These are phyloP conservation scores for Capsella bursapastoris DNA, from an alignment of 345 rosid species.

Conservation along the genomic window DNA sequence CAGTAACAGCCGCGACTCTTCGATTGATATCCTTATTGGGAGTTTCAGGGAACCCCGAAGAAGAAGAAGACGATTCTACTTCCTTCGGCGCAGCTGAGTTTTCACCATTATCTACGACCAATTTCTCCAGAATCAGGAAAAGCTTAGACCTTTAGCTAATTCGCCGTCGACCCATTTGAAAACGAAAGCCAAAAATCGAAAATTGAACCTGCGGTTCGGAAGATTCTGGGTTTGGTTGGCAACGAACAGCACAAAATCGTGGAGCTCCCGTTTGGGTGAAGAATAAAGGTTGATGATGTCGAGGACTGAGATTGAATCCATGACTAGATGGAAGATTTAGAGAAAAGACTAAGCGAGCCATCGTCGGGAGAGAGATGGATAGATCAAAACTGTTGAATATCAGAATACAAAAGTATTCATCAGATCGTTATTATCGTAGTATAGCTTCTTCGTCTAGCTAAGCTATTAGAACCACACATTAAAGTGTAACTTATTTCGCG, in stretches of 20 bases:
- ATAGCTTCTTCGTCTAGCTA: constrained; percentile 26
- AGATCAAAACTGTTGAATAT: not conserved
- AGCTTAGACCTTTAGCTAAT: constrained; percentile 7
- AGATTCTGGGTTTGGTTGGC: constrained; percentile 41
- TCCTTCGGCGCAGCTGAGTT: constrained; percentile 14
- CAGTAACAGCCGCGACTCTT: constrained; percentile 59
- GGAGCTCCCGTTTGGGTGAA: constrained; percentile 20
- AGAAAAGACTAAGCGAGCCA: constrained; percentile 37
- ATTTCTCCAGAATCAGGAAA: constrained; percentile 55
- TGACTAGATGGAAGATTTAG: constrained; percentile 33
- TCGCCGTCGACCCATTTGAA: not conserved
- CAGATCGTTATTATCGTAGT: not conserved
- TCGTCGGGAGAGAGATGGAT: not conserved
- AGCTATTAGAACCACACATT: constrained; percentile 26
- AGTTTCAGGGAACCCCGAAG: constrained; percentile 56
- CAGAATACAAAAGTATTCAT: not conserved
- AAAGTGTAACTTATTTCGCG: not conserved
- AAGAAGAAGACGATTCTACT: constrained; percentile 35
- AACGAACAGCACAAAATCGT: constrained; percentile 37
- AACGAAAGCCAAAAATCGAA: not conserved
- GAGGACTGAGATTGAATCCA: constrained; percentile 21
- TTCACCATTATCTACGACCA: constrained; percentile 36
- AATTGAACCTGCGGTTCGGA: constrained; percentile 33
- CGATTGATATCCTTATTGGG: constrained; percentile 67
- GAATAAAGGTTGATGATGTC: constrained; percentile 32